Conservation (phyloP, 108 stramenopile species). For the Cyclotella baltica region DNA sequence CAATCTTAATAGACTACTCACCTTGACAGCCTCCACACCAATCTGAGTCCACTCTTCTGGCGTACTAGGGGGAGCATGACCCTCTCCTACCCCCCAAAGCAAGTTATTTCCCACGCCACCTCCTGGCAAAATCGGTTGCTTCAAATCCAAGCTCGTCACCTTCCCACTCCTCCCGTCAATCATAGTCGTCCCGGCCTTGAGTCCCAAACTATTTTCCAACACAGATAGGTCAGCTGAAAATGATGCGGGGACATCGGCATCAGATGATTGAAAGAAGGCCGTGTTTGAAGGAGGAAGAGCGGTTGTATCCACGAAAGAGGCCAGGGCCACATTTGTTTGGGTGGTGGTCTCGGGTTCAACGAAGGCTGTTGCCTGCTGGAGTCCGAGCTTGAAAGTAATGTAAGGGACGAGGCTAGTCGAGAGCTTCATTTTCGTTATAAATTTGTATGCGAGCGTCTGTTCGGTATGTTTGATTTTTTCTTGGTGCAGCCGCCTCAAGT, state of each 20-base stretch:
- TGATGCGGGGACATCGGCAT: neutral
- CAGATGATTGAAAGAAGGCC: neutral
- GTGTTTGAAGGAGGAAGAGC: neutral
- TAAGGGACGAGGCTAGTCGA: conserved; percentile 4
- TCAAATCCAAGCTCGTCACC: neutral
- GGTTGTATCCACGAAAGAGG: neutral
- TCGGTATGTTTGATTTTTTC: no score
- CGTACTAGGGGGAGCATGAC: conserved; percentile 8
- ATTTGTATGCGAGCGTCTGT: no score
- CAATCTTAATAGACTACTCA: neutral
- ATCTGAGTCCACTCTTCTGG: neutral
- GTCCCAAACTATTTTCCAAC: neutral
- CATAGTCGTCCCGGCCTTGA: neutral
- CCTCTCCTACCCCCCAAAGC: conserved; percentile 29
- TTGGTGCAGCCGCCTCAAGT: no score
- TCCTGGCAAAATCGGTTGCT: conserved; percentile 18
- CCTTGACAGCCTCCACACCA: conserved; percentile 25
- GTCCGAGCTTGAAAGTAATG: neutral
- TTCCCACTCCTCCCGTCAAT: conserved; percentile 25
- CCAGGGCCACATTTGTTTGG: neutral
- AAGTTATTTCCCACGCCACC: conserved; percentile 26
- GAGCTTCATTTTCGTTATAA: conserved; percentile 6
- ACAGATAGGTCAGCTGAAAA: neutral
- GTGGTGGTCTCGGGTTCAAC: neutral
- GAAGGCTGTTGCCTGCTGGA: neutral